Base-by-base conservation (phyloP, 768 basidiomycete genomes). In the Daedaleopsis sinensis region DNA sequence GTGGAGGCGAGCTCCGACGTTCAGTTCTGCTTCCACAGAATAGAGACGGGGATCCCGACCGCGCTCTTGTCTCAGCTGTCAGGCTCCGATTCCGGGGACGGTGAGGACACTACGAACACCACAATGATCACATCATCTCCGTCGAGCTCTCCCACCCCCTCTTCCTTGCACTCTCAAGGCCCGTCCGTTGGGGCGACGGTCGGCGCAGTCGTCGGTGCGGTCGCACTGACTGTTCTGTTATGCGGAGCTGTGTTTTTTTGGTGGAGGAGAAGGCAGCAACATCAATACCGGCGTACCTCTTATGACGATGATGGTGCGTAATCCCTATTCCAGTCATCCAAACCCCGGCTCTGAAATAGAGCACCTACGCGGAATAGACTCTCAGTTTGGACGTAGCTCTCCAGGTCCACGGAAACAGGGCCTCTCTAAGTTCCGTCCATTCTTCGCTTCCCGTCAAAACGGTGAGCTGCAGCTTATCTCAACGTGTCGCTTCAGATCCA, bases 1-100 rank as follows among this genome's bases (percentile, higher is more conserved):
- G 44, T 27, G 2, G 23, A 58, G 9, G 57, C 50, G 15, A 44
- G 37, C 24, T 23, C 43, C 3, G 39, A 35, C 9, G 27, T 35
- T 39, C 39, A 38, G 3, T 52, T 58, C 57, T 52, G 51, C 27
- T 38, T 58, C 42, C 48, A 58, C 42, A 35, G 15, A n/a, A 32
- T 58, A 37, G 42, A 35, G 42, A 42, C 52, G 39, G 24, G 24
- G 27, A 38, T 44, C 39, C 43, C 57, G 7, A 32, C 37, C 15
- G 37, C 12, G n/a, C n/a, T n/a, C n/a, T 19, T 13, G n/a, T 19
- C 8, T 13, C 47, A 48, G 13, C 10, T 48, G 6, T n/a, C n/a
- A n/a, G 7, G n/a, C 47, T 5, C n/a, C n/a, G 8, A 48, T 10
- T 23, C 44, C n/a, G n/a, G n/a, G n/a, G n/a, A n/a, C 44, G n/a